Evolutionary conservation across 2,329 filamentous ascomycete genomes (phyloP).

Genomic region (Pyrenochaeta sp.): DNA sequence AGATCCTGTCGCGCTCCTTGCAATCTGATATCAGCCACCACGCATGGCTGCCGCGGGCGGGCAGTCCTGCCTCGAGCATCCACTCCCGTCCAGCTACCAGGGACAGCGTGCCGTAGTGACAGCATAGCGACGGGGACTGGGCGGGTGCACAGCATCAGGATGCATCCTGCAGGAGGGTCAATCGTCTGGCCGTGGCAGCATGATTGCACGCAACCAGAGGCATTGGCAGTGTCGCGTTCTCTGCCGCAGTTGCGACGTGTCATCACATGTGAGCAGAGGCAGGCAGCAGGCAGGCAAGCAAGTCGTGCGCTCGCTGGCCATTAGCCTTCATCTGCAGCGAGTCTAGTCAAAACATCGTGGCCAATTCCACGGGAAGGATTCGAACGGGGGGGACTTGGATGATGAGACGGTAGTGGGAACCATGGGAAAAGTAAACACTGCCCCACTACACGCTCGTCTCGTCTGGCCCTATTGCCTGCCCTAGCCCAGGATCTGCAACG

Average conservation of each 20-base stretch:
- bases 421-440: background rate
- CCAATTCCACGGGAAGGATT: too few relatives aligned
- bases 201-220: slow-evolving; percentile 12
- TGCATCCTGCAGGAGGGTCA: slow-evolving; percentile 18
- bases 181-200: slow-evolving; percentile 14
- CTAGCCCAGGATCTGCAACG: slow-evolving; percentile 7
- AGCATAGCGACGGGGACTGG: slow-evolving; percentile 9
- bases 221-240: slow-evolving; percentile 7
- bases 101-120: background rate
- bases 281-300: too few relatives aligned
- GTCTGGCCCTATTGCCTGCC: background rate
- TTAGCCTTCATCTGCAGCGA: too few relatives aligned
- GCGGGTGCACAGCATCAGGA: slow-evolving; percentile 17
- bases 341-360: too few relatives aligned
- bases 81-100: slow-evolving; percentile 6
- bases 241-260: background rate
- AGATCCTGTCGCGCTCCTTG: background rate
- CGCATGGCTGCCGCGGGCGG: too few relatives aligned
- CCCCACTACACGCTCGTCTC: background rate
- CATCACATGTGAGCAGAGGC: too few relatives aligned
- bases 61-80: slow-evolving; percentile 16
- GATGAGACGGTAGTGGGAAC: too few relatives aligned
- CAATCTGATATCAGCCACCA: too few relatives aligned
- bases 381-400: too few relatives aligned
- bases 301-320: too few relatives aligned